These are phyloP conservation scores for Entomortierella lignicola DNA, from an alignment of 192 early-diverging fungal species.

Conservation along the genomic window DNA sequence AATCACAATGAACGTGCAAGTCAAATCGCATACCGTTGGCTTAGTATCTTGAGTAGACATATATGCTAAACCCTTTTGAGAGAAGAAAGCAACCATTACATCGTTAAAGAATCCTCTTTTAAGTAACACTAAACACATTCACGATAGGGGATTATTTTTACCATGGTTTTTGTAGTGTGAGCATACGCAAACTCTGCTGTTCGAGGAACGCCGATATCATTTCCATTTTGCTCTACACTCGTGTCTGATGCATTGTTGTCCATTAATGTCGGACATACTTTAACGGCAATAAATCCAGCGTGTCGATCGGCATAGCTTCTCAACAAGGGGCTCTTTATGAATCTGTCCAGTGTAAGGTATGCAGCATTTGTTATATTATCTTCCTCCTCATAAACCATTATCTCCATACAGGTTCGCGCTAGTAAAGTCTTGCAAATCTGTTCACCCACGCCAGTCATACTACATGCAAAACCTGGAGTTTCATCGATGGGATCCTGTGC, in stretches of 20 bases:
- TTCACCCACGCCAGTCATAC: conserved; percentile 83
- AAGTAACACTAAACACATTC: too few relatives aligned
- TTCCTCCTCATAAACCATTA: conserved; percentile 12
- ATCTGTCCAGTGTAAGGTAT: neutral
- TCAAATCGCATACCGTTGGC: conserved; percentile 19
- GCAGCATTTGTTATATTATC: conserved; percentile 3
- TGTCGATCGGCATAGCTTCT: conserved; percentile 38
- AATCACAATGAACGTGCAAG: neutral
- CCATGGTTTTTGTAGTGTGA: conserved; percentile 83
- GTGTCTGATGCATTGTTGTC: neutral
- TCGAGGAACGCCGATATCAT: neutral
- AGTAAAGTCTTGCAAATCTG: conserved; percentile 84
- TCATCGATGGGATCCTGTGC: conserved; percentile 61
- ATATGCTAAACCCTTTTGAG: conserved; percentile 23
- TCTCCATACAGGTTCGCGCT: conserved; percentile 67
- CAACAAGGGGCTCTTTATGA: conserved; percentile 45
- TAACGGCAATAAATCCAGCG: conserved; percentile 50
- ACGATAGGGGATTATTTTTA: conserved; percentile 16
- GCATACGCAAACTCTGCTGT: conserved; percentile 73
- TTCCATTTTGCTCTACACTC: too few relatives aligned
- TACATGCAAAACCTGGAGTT: conserved; percentile 67
- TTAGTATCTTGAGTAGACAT: conserved; percentile 33
- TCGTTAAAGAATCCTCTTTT: too few relatives aligned
- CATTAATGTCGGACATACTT: neutral
- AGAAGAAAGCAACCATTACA: neutral